A percentile compares a stretch with the other conserved stretches of the same genome.
Evolutionary conservation across 306 rosid species (phyloP).

Genomic region (Fragaria iinumae): DNA sequence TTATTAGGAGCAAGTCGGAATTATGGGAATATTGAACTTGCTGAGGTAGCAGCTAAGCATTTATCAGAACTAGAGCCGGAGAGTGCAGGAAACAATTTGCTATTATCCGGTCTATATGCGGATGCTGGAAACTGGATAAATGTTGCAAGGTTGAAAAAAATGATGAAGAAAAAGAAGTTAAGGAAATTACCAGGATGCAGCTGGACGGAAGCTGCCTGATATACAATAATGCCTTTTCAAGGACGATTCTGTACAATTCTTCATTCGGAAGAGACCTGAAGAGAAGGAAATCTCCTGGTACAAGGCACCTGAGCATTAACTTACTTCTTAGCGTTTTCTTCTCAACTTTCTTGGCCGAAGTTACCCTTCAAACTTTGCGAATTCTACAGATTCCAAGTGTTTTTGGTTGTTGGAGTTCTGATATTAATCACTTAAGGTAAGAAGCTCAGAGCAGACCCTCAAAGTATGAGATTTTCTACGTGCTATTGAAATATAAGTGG

Average conservation of each 20-base stretch:
- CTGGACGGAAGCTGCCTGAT: slow-evolving; percentile 61
- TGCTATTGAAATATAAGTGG: background rate
- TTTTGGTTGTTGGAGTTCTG: background rate
- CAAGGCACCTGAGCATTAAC: background rate
- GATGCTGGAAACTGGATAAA: slow-evolving; percentile 71
- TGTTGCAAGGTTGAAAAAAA: slow-evolving; percentile 67
- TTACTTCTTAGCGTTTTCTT: background rate
- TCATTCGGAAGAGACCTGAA: background rate
- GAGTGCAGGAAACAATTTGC: slow-evolving; percentile 64
- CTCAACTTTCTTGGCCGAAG: background rate
- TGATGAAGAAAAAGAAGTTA: slow-evolving; percentile 51
- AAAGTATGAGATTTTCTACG: background rate
- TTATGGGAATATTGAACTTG: slow-evolving; percentile 66
- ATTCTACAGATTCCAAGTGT: background rate
- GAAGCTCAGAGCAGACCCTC: background rate
- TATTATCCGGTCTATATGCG: slow-evolving; percentile 66
- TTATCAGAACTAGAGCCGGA: slow-evolving; percentile 70
- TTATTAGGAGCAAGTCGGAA: slow-evolving; percentile 74
- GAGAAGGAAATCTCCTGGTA: background rate
- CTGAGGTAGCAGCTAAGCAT: slow-evolving; percentile 73
- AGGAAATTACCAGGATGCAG: slow-evolving; percentile 76
- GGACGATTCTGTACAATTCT: slow-evolving; percentile 1
- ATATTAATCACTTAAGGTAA: background rate
- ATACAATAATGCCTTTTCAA: background rate
- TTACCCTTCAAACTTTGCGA: background rate